Evolutionary conservation across 352 stramenopile genomes (phyloP), one percentile per base, ranked within the genome.

Genomic region (Phytophthora vignae): DNA sequence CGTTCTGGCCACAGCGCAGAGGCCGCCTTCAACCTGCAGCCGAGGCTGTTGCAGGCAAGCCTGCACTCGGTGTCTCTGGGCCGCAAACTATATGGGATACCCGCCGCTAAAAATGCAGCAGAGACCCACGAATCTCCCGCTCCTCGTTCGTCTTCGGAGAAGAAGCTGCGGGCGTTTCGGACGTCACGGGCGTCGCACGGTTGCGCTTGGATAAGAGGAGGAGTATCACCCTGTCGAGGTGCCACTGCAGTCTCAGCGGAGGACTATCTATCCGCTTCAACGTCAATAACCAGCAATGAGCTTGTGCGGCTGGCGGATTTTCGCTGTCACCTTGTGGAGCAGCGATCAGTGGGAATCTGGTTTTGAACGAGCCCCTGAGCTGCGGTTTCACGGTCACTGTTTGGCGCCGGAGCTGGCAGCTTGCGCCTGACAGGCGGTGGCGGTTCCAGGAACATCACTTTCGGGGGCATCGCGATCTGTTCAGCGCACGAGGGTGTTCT

Each of bases 141-240:
- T 25, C n/a, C 8, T 31, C 27, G 27, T 31, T 31, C 31, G 53
- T 17, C 42, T 21, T 8, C 15, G 7, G 42, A 10, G 42, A n/a
- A 44, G 36, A 25, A 25, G 22, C 36, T 15, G 11, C 7, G n/a
- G 22, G 12, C 46, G 36, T 25, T 60, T 49, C 48, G 29, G 38
- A 52, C 60, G 55, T 69, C 64, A 56, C 67, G 31, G 33, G 33
- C 54, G 57, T 65, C 60, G 17, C 64, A 71, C 22, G 55, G 64
- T 69, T 69, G 67, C 69, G 69, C 58, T 53, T 53, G 68, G 67
- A 58, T 71, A 65, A 67, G 44, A 68, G 68, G n/a, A n/a, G 46
- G 46, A 25, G 22, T 31, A 6, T 6, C 27, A 31, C 27, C 27
- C 27, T 31, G 10, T 31, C 11, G 25, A 2, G 12, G 36, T 62